phyloP scores from a whole-genome alignment of 1,139 yeast species.

The Kodamaea anthophila region DNA sequence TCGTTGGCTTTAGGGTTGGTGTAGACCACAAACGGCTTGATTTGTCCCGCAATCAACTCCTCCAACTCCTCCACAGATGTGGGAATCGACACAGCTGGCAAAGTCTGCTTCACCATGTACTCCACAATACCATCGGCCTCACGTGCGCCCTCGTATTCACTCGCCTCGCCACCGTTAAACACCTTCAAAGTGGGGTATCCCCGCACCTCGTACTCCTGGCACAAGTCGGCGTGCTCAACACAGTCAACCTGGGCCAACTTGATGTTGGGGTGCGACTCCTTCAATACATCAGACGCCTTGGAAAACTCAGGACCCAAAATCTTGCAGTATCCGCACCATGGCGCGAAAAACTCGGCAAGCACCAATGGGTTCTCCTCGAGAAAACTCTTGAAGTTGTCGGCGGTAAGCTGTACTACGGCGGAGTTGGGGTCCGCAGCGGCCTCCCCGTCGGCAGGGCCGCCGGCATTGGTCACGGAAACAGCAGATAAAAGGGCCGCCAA shows the following conservation, averaged over 20 bases:
- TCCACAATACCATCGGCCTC: constrained; percentile 68
- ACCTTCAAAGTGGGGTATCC: constrained; percentile 94
- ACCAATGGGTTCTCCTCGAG: constrained; percentile 71
- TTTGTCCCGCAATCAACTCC: constrained; percentile 40
- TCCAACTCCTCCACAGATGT: constrained; percentile 45
- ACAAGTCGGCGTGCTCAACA: constrained; percentile 76
- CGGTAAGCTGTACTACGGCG: constrained; percentile 76
- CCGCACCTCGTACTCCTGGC: constrained; percentile 65
- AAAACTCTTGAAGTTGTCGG: constrained; percentile 56
- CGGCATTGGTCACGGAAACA: constrained; percentile 27
- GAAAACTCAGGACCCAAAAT: constrained; percentile 86
- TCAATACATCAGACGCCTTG: constrained; percentile 73
- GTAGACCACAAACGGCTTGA: constrained; percentile 53
- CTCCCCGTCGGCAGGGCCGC: constrained; percentile 44
- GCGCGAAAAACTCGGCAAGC: constrained; percentile 93
- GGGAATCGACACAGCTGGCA: constrained; percentile 67
- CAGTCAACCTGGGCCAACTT: constrained; percentile 90
- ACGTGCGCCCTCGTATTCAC: constrained; percentile 76
- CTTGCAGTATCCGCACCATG: constrained; percentile 99
- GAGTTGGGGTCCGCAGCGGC: constrained; percentile 79
- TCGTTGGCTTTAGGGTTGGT: constrained; percentile 6
- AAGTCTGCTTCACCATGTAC: constrained; percentile 76
- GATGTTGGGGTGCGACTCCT: constrained; percentile 52
- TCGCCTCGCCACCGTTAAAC: constrained; percentile 40
- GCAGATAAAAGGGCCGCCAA: constrained; percentile 37